phyloP scores from a whole-genome alignment of 73 alveolate species.

The Paramecium caudatum region DNA sequence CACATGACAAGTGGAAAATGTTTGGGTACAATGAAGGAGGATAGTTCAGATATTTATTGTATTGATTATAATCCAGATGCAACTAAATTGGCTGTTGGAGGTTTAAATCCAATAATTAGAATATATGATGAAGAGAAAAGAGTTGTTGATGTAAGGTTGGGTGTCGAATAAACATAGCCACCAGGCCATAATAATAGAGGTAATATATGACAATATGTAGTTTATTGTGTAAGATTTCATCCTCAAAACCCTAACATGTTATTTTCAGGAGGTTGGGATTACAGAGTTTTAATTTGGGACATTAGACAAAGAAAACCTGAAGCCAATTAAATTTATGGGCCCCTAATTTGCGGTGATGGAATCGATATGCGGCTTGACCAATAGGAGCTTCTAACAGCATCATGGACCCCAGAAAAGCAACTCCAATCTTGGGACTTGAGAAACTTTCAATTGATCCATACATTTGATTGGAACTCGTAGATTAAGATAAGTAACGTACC shows the following conservation, averaged over 20 bases:
- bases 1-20: conserved; percentile 97
- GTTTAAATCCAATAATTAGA: conserved; percentile 78
- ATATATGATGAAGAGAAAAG: conserved; percentile 82
- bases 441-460: conserved; percentile 82
- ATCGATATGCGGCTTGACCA: conserved; percentile 82
- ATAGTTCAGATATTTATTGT: conserved; percentile 91
- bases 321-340: conserved; percentile 87
- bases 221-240: conserved; percentile 79
- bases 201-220: neutral
- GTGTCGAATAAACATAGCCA: conserved; percentile 79
- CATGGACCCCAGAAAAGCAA: conserved; percentile 78
- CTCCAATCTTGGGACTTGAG: conserved; percentile 72
- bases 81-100: conserved; percentile 79
- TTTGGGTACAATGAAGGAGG: conserved; percentile 92
- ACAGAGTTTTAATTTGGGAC: conserved; percentile 84
- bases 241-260: conserved; percentile 84
- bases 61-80: conserved; percentile 97
- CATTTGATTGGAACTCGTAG: conserved; percentile 88
- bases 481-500: conserved; percentile 80
- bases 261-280: conserved; percentile 92
- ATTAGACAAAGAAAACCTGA: conserved; percentile 83
- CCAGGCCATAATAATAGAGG: conserved; percentile 78
- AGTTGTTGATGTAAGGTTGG: conserved; percentile 69
- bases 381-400: conserved; percentile 83
- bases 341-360: conserved; percentile 96